Percentiles rank a stretch among this genome's conserved stretches.
phyloP scores from a whole-genome alignment of 1,284 basidiomycete genomes.

The Naganishia liquefaciens region DNA sequence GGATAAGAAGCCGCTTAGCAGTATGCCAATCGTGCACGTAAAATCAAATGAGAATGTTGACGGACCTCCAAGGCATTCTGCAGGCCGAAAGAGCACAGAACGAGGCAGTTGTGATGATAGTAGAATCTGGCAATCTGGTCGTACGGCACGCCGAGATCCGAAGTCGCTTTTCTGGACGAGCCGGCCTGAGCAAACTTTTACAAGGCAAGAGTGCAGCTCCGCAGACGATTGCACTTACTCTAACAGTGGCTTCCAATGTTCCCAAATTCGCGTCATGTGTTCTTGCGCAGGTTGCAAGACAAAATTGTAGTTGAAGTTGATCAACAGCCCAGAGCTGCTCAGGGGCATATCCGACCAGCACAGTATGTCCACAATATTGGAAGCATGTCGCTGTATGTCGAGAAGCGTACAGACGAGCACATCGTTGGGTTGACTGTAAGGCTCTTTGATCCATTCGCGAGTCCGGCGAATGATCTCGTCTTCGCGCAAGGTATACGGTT shows the following conservation, averaged over 20 bases:
- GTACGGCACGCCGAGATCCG: constrained; percentile 18
- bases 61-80: constrained; percentile 79
- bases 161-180: constrained; percentile 12
- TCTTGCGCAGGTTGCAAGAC: constrained; percentile 81
- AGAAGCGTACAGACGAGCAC: constrained; percentile 49
- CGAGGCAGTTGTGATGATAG: constrained; percentile 78
- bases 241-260: constrained; percentile 27
- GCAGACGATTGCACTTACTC: constrained; percentile 3
- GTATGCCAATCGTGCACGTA: constrained; percentile 83
- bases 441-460: constrained; percentile 61
- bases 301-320: constrained; percentile 80
- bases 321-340: constrained; percentile 64
- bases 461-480: constrained; percentile 83
- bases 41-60: background rate
- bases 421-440: constrained; percentile 64
- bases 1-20: background rate
- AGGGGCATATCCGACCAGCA: constrained; percentile 60
- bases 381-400: constrained; percentile 81
- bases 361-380: constrained; percentile 82
- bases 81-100: constrained; percentile 90
- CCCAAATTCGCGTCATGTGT: constrained; percentile 72
- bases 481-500: constrained; percentile 56
- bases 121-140: constrained; percentile 60
- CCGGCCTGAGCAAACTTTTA: background rate
- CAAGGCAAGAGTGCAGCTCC: background rate